Evolutionary conservation across 1,284 basidiomycete genomes (phyloP).

Genomic region (Melampsora americana): DNA sequence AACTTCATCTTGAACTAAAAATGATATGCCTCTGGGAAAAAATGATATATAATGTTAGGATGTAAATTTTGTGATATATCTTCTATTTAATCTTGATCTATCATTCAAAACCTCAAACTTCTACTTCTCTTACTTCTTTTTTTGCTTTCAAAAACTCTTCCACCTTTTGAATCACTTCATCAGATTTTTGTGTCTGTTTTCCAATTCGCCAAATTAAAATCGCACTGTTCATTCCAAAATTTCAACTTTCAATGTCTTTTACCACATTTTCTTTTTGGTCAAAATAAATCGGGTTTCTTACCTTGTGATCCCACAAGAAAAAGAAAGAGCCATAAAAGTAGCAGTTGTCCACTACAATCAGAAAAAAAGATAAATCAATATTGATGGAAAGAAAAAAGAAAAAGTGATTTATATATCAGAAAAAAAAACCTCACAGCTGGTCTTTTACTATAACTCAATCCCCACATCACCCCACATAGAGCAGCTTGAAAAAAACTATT

Average conservation of each 20-base stretch:
- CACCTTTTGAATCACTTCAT: conserved; percentile 7
- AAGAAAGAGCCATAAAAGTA: conserved; percentile 28
- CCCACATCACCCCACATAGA: conserved; percentile 44
- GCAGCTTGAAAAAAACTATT: conserved; percentile 44
- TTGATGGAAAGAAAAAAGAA: too few species aligned
- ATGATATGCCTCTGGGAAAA: too few species aligned
- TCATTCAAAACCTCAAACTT: too few species aligned
- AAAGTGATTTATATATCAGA: background rate
- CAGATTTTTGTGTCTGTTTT: conserved; percentile 5
- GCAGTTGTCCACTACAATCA: conserved; percentile 32
- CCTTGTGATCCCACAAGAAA: conserved; percentile 33
- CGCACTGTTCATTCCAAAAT: background rate
- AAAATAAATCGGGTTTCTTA: too few species aligned
- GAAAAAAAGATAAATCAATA: background rate
- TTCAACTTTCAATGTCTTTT: background rate
- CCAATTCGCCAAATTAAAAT: conserved; percentile 29
- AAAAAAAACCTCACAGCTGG: conserved; percentile 27
- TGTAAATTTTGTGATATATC: too few species aligned
- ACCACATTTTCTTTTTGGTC: background rate
- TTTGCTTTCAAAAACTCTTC: background rate
- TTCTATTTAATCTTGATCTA: too few species aligned
- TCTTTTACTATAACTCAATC: conserved; percentile 24
- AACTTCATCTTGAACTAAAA: too few species aligned
- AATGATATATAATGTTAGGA: too few species aligned
- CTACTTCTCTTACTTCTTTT: too few species aligned